Base-by-base conservation (phyloP, 2,329 filamentous ascomycete species). In the Penicillium vulpinum region DNA sequence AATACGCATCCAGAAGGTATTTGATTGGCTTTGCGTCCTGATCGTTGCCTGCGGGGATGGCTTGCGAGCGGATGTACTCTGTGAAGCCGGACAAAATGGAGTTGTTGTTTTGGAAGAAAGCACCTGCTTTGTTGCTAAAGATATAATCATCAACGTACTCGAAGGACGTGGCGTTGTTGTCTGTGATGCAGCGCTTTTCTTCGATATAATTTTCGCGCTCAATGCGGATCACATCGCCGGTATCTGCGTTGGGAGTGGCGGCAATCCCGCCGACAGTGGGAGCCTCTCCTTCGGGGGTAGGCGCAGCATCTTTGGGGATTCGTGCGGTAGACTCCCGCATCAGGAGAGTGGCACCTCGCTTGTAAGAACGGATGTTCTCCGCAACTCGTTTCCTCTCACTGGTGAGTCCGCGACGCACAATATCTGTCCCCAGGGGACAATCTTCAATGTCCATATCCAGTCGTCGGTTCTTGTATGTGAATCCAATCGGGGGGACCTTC, bases 81-180 rank as follows among this genome's bases (percentile, higher is more conserved):
- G 92, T 96, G 76, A 97, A 96, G 16, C 80, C 78, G 29, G 90
- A 86, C 24, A 99, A 87, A 76, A 99, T 97, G 54, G 92, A 95
- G 81, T 97, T 97, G 83, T 99, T 99, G 82, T 99, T 99, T 73
- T 99, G 94, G 84, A 99, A 99, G 80, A 99, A 99, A 51, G 91
- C 87, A 58, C 92, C 92, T 11, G 94, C 94, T 3, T 90, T 91
- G 78, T 96, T 97, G 73, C 88, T 88, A 78, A 99, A 96, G 70
- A 87, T 80, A 78, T 89, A 94, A 73, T 86, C 78, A 70, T 88
- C 91, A 61, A 99, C 85, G 76, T 95, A 97, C 75, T 99, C 94
- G 29, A 89, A 92, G 4, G 90, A 88, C 49, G 83, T 89, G 62
- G 84, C 88, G 63, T 93, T 96, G 73, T 86, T 85, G 77, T 97